Base-by-base conservation (phyloP, 257 asterid species). In the Jasminum sambac region DNA sequence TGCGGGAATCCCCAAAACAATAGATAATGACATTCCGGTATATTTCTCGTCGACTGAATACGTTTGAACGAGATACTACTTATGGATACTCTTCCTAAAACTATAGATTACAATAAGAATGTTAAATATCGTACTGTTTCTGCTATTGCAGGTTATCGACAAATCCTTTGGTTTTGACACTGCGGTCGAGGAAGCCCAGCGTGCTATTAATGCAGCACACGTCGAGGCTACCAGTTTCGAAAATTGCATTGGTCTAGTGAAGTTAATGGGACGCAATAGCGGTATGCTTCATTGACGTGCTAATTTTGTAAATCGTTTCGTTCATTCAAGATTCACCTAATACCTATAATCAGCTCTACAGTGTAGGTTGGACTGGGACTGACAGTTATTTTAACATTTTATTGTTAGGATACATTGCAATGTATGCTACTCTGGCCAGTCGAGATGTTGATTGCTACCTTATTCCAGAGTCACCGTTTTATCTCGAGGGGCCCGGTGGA, bases 101-200 rank as follows among this genome's bases (percentile, higher is more conserved):
- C 26, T 64, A 71, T 60, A 68, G 19, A 55, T 16, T 13, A 21
- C 11, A 41, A 44, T 34, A 41, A 50, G 41, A 70, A n/a, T 30
- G 21, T 34, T 34, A 14, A 46, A 36, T 16, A 36, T 11, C 26
- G 5, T 40, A 46, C 52, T 68, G 46, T 34, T n/a, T 69, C 59
- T 30, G n/a, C 46, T 72, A 66, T 70, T 48, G 39, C 77, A 89
- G 98, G 91, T 90, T 43, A 90, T 94, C n/a, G 98, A 94, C 82
- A 89, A 69, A 78, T 91, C 97, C 6, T 94, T 94, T 16, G 98
- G 98, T 40, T 94, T 94, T 74, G 98, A 94, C 70, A 80, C 98
- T 38, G 94, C 97, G 57, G 98, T 90, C 16, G 98, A 93, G 84
- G 98, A 93, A 82, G 98, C 98, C 1, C 91, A 94, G 75, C 97